Base-by-base conservation (phyloP, 441 rosid species). In the Erysimum pusillum region DNA sequence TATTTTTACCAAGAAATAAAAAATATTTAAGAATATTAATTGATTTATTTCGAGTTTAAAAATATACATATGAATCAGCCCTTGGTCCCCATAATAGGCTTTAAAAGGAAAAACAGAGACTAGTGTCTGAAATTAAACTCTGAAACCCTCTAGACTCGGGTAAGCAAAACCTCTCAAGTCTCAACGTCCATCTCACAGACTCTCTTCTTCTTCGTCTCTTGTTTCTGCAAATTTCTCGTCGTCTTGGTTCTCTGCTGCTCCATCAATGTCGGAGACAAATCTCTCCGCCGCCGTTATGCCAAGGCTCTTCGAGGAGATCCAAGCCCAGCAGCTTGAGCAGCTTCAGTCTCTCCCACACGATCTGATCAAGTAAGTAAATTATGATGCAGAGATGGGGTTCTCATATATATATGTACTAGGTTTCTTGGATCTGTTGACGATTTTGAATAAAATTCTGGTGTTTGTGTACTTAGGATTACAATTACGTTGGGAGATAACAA, bases 221-320 rank as follows among this genome's bases (percentile, higher is more conserved):
- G 13, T 54, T 52, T 36, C 78, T 38, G 13, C 73, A 41, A 4
- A 25, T 49, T 3, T 68, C 57, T 71, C 69, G 28, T 31, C 17
- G n/a, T 78, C 54, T 34, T 49, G 57, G 64, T 39, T 69, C 17
- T 81, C 67, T 42, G 63, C 83, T 39, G 18, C 72, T 59, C 59
- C 81, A 15, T 20, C 82, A 28, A 89, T 88, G 88, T 85, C 82
- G 38, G 93, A 87, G 14, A 76, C 67, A 28, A 89, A 91, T 76
- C 90, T 93, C 42, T 52, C 68, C 4, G 65, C 74, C 8, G 88
- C 49, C 83, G 28, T 25, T 25, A 2, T 25, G 3, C 88, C 6
- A 91, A 90, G 65, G 53, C 80, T 90, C 70, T 96, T 96, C 77
- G 80, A 89, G 84, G 62, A 85, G 66, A 82, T 93, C 77, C 87